Evolutionary conservation across 805 yeast genomes (phyloP).

Genomic region (Peterozyma xylosa): DNA sequence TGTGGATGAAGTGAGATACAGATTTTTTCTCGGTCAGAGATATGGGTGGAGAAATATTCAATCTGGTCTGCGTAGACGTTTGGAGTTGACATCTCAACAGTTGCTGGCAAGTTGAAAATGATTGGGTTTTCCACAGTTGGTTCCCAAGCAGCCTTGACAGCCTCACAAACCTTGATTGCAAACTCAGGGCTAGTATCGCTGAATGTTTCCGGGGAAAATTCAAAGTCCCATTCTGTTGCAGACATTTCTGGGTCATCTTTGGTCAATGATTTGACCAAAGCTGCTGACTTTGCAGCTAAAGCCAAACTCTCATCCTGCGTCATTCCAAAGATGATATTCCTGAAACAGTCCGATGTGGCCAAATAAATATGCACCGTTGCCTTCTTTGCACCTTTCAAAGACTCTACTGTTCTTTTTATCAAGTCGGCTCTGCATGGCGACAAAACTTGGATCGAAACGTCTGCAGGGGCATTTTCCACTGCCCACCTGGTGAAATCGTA

Average conservation of each 20-base stretch:
- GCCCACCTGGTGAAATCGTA: slow-evolving; percentile 78
- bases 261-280: slow-evolving; percentile 58
- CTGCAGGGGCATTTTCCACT: slow-evolving; percentile 71
- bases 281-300: slow-evolving; percentile 66
- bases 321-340: slow-evolving; percentile 73
- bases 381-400: slow-evolving; percentile 63
- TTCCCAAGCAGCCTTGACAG: slow-evolving; percentile 73
- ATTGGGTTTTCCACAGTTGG: slow-evolving; percentile 70
- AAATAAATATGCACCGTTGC: slow-evolving; percentile 69
- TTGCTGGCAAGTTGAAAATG: slow-evolving; percentile 74
- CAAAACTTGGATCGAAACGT: slow-evolving; percentile 64
- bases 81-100: slow-evolving; percentile 73
- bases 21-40: slow-evolving; percentile 64
- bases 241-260: slow-evolving; percentile 64
- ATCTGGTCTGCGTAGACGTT: slow-evolving; percentile 76
- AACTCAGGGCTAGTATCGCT: slow-evolving; percentile 68
- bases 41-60: slow-evolving; percentile 63
- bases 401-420: slow-evolving; percentile 66
- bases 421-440: slow-evolving; percentile 74
- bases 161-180: slow-evolving; percentile 72
- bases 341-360: slow-evolving; percentile 69
- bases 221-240: slow-evolving; percentile 63
- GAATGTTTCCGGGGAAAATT: slow-evolving; percentile 75
- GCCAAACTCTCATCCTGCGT: slow-evolving; percentile 58
- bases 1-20: slow-evolving; percentile 68